Evolutionary conservation across 2,329 filamentous ascomycete genomes (phyloP).

Genomic region (Penicillium verrucosum): DNA sequence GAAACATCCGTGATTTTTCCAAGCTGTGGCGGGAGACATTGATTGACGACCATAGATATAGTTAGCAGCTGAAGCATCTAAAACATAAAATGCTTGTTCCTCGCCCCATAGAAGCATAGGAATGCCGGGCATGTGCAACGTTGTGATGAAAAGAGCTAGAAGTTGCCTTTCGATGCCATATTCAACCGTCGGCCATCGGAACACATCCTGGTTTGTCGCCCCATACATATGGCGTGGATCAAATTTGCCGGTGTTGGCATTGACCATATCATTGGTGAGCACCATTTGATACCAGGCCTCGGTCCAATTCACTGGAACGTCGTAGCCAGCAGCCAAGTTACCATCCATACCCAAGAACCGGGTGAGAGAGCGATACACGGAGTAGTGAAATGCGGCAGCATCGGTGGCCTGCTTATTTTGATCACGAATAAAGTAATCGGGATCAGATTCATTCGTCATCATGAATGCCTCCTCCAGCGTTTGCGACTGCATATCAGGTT

Average conservation of each 20-base stretch:
- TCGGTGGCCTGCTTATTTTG: conserved; percentile 55
- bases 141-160: conserved; percentile 58
- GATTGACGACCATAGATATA: conserved; percentile 64
- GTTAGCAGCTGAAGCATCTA: conserved; percentile 62
- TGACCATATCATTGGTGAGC: conserved; percentile 58
- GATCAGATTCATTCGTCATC: conserved; percentile 44
- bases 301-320: conserved; percentile 54
- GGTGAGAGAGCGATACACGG: conserved; percentile 60
- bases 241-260: conserved; percentile 58
- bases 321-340: conserved; percentile 53
- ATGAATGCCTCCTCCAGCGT: conserved; percentile 50
- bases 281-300: conserved; percentile 57
- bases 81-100: conserved; percentile 62
- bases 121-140: conserved; percentile 59
- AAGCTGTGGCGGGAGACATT: conserved; percentile 60
- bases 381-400: conserved; percentile 61
- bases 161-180: conserved; percentile 58
- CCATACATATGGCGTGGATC: conserved; percentile 65
- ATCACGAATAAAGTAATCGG: conserved; percentile 52
- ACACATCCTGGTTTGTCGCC: conserved; percentile 64
- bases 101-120: conserved; percentile 62
- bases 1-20: conserved; percentile 65
- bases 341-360: conserved; percentile 61
- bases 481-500: conserved; percentile 52
- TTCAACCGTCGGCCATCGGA: conserved; percentile 60